These are phyloP conservation scores for Chenopodium formosanum DNA, from an alignment of 148 eudicot genomes.

Conservation along the genomic window DNA sequence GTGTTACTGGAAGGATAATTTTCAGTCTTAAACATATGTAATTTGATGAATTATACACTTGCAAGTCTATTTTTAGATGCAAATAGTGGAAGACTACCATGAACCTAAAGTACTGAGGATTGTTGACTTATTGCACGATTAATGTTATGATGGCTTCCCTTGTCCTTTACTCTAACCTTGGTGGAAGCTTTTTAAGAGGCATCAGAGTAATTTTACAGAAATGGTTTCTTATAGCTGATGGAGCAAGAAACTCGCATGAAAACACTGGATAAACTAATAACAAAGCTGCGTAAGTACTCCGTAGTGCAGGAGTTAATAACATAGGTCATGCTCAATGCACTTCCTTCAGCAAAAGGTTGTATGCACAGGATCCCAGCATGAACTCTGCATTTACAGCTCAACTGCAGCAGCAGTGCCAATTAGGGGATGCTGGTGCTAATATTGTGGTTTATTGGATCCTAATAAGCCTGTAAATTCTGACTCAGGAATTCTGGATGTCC, in stretches of 20 bases:
- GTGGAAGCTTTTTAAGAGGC: too few species aligned
- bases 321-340: slow-evolving; percentile 80
- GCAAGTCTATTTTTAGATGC: not conserved
- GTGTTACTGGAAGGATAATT: not conserved
- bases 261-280: too few species aligned
- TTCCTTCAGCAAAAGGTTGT: slow-evolving; percentile 53
- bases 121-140: too few species aligned
- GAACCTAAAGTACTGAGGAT: not conserved
- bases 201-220: too few species aligned
- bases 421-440: slow-evolving; percentile 34
- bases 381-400: slow-evolving; percentile 52
- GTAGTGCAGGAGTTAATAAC: slow-evolving; percentile 68
- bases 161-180: too few species aligned
- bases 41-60: not conserved
- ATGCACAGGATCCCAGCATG: slow-evolving; percentile 57
- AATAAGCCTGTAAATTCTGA: slow-evolving; percentile 43
- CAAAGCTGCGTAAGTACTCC: not conserved
- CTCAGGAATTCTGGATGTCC: slow-evolving; percentile 40
- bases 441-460: slow-evolving; percentile 68
- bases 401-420: slow-evolving; percentile 56
- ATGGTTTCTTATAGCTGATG: too few species aligned
- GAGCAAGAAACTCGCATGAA: too few species aligned
- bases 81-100: not conserved
- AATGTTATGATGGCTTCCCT: too few species aligned
- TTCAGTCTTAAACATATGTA: not conserved